Evolutionary conservation across 164 flowering plant species (phyloP), one percentile per base, ranked within the genome.

Genomic region (Nymphaea colorata): DNA sequence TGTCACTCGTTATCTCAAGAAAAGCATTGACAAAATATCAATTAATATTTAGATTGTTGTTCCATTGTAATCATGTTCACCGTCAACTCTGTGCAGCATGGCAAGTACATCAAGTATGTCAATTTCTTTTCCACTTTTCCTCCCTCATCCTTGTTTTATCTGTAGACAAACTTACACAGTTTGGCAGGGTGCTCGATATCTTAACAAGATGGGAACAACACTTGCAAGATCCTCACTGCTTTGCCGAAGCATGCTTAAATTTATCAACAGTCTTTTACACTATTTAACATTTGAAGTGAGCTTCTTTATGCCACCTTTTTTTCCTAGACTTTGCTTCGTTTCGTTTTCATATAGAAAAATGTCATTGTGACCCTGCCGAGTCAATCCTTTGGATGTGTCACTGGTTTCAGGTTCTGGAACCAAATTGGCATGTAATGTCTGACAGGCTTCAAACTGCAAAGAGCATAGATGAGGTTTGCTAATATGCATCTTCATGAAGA

Each of bases 81-180:
- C 89, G 99, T 68, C 97, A 90, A 73, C 96, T 92, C 68, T 87
- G 94, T 80, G 94, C 82, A 70, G 99, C 97, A 72, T 95, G 99
- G 98, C 99, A 95, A 83, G 76, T 83, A 65, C 99, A 90, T 85
- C 99, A 95, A 74, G 99, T 92, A 82, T 69, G 86, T 18, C 12
- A 68, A n/a, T 67, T 59, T 69, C 59, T 67, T 75, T 4, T 59
- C 15, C 61, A 4, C 42, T 63, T n/a, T 18, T 68, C 16, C 59
- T 18, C 5, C 70, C 6, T n/a, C 8, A 61, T 61, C 12, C 59
- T 36, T 68, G 67, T 64, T 18, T 65, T 51, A 45, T 61, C 63
- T 14, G 64, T 4, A 47, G 12, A 47, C 12, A 47, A 47, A 47
- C 55, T 47, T 14, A 4, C 12, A 41, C 55, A 43, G n/a, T 36